phyloP scores from a whole-genome alignment of 176 grass and related monocot genomes.

The Oryza punctata region DNA sequence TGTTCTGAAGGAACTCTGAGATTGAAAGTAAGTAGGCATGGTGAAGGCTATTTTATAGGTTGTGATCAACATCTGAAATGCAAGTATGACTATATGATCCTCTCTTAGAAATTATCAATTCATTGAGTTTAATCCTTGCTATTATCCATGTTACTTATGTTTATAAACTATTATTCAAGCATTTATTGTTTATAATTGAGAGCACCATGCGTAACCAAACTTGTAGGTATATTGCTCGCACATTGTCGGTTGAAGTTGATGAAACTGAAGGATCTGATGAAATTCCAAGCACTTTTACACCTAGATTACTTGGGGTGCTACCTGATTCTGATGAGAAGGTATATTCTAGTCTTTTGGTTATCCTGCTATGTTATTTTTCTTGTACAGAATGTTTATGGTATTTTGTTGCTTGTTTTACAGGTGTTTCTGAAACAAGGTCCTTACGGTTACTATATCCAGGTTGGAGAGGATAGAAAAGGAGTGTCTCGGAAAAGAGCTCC shows the following conservation, averaged over 20 bases:
- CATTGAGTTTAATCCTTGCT: conserved; percentile 33
- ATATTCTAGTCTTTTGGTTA: conserved; percentile 20
- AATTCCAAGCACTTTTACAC: conserved; percentile 43
- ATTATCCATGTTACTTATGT: conserved; percentile 13
- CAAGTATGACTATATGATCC: conserved; percentile 65
- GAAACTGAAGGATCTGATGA: conserved; percentile 51
- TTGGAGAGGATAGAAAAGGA: conserved; percentile 83
- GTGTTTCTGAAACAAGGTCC: conserved; percentile 87
- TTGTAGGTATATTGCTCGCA: conserved; percentile 74
- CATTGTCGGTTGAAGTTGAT: conserved; percentile 68
- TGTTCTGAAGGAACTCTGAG: conserved; percentile 82
- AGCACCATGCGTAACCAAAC: conserved; percentile 10
- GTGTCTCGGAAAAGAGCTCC: conserved; percentile 66
- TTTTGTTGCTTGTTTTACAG: conserved; percentile 40
- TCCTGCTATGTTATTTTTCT: conserved; percentile 24
- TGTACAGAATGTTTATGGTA: neutral
- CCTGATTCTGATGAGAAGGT: conserved; percentile 78
- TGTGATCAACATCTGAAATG: conserved; percentile 90
- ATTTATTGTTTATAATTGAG: conserved; percentile 26
- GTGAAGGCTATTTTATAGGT: conserved; percentile 91
- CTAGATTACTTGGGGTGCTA: conserved; percentile 64
- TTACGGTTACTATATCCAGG: conserved; percentile 84
- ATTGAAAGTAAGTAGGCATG: conserved; percentile 91
- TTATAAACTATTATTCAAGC: conserved; percentile 22
- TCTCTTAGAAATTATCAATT: conserved; percentile 21